Evolutionary conservation across 179 eudicot species (phyloP), one percentile per base, ranked within the genome.

Genomic region (Camellia oleifera): DNA sequence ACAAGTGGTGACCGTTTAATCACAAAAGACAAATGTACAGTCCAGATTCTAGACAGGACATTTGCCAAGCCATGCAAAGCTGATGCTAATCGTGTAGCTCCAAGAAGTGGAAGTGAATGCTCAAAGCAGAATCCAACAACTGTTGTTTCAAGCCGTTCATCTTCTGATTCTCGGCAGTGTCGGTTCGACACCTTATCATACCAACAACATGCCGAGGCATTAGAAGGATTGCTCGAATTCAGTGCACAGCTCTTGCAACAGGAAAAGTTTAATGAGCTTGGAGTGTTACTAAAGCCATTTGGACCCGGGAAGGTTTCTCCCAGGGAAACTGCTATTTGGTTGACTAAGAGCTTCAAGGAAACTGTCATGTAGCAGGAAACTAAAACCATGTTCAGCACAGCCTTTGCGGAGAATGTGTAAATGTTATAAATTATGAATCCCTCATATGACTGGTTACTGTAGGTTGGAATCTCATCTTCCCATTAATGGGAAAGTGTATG

Each of bases 251-350:
- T 96, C 7, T 62, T 96, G 83, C 93, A 90, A 68, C 99, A 96
- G 66, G 92, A 91, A 74, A 86, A 98, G 56, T 84, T 91, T 40
- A 96, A 89, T 11, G 99, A 96, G 89, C 91, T 96, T 0, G 86
- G 86, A 10, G 97, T 96, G 83, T 71, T 96, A 56, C 61, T 96
- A 84, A 96, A 86, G 85, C 98, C 99, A 0, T 96, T 94, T n/a
- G 99, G 99, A 0, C 96, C 88, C 10, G 98, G 86, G 83, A 96
- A 96, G 83, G 99, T 94, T 53, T 96, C 98, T 56, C 94, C 98
- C 0, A 84, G 99, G 75, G 99, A 96, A 77, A 96, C 99, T 46
- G 99, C 97, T 11, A 96, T 96, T 68, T 96, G 99, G 99, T 75
- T 96, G 77, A 82, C 99, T 13, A 96, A 94, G 89, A 96, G 99